These are phyloP conservation scores for Digitaria exilis DNA, from an alignment of 202 grass and related monocot species.

Conservation along the genomic window DNA sequence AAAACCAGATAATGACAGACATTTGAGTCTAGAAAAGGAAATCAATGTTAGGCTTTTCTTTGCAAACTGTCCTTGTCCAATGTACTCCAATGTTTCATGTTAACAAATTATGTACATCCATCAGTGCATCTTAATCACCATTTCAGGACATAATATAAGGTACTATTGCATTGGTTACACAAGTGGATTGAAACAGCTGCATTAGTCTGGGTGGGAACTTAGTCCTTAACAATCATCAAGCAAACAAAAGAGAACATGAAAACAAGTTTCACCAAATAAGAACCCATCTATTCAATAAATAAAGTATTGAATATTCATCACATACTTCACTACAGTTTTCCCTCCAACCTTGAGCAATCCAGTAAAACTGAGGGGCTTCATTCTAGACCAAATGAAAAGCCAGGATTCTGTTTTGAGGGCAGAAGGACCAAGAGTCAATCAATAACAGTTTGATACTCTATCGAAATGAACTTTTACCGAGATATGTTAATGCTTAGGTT, in stretches of 20 bases:
- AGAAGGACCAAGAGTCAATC: conserved; percentile 57
- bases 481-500: conserved; percentile 19
- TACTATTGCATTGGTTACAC: not conserved
- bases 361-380: conserved; percentile 53
- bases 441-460: conserved; percentile 31
- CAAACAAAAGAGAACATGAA: conserved; percentile 32
- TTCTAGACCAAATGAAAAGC: conserved; percentile 85
- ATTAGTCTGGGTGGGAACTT: not conserved
- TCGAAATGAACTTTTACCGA: conserved; percentile 40
- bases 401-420: conserved; percentile 77
- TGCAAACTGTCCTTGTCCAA: conserved; percentile 19
- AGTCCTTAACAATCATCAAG: not conserved
- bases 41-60: not conserved
- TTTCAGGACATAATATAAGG: not conserved
- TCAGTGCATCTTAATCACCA: conserved; percentile 9
- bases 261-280: conserved; percentile 13
- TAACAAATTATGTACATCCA: not conserved
- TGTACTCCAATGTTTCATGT: not conserved
- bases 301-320: conserved; percentile 42
- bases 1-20: conserved; percentile 7
- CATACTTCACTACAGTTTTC: conserved; percentile 54
- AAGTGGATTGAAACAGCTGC: conserved; percentile 30
- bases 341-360: conserved; percentile 63
- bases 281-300: conserved; percentile 33
- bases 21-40: not conserved